Evolutionary conservation across 768 basidiomycete species (phyloP), one percentile per base, ranked within the genome.

Genomic region (Kwoniella dejecticola): DNA sequence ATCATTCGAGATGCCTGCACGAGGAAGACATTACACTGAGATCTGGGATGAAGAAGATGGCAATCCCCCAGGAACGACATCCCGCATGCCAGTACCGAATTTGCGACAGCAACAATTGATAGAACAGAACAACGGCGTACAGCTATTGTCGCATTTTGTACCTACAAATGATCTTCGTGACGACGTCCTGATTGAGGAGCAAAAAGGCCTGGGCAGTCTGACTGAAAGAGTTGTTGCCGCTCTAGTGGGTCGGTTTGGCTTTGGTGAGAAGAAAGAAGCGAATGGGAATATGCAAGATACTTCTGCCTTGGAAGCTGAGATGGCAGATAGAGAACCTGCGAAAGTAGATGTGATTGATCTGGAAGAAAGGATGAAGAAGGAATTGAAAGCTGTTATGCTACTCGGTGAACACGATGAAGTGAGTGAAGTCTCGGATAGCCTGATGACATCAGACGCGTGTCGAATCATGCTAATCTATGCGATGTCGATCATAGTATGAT

Each of bases 21-120:
- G 96, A 0, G 95, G 88, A 21, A 83, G 87, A 67, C 93, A 95
- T 79, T 99, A 97, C 71, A 81, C 86, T 31, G 90, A 95, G 53
- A 83, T 88, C 0, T 99, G 95, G 94, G 94, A 94, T 64, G 92
- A 96, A 70, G 87, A 91, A 74, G 95, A 99, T 76, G 69, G 69
- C 0, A 58, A 60, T 41, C 61, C 69, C 31, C 64, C 63, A 10
- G 74, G 74, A 4, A 67, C 74, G 21, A 75, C 71, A 15, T 62
- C 69, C 26, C 69, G 71, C 24, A 41, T 69, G 36, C 57, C 62
- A 7, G 69, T 75, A 3, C 73, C 73, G 11, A 67, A 64, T 41
- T 30, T 72, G 10, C 68, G 71, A 27, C 41, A 50, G 31, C 52
- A 47, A 31, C 60, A 66, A 19, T 15, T 45, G 6, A 19, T 38